These are phyloP conservation scores for Russula vinacea DNA, from an alignment of 768 basidiomycete genomes.

Conservation along the genomic window DNA sequence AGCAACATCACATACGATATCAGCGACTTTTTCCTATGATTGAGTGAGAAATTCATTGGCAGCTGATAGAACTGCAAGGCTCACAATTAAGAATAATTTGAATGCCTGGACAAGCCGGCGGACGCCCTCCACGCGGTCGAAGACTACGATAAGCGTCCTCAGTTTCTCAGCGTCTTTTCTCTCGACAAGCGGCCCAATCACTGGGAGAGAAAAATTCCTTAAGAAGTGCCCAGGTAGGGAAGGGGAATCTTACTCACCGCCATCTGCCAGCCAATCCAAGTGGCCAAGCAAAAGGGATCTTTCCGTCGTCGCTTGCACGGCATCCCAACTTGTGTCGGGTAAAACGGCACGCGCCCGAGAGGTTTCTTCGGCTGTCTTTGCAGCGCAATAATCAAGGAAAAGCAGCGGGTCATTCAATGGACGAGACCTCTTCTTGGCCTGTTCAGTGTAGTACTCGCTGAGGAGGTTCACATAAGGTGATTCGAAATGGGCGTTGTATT, in stretches of 20 bases:
- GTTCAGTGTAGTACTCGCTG: conserved; percentile 49
- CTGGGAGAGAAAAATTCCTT: conserved; percentile 36
- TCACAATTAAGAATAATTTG: conserved; percentile 57
- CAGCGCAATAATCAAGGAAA: conserved; percentile 52
- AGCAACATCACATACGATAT: conserved; percentile 60
- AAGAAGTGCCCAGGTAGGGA: not conserved
- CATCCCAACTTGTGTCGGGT: conserved; percentile 47
- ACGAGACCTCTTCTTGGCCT: conserved; percentile 45
- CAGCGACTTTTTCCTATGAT: conserved; percentile 51
- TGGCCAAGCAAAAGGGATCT: conserved; percentile 46
- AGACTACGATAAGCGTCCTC: conserved; percentile 55
- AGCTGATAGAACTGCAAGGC: not conserved
- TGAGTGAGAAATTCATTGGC: not conserved
- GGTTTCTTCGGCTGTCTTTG: conserved; percentile 54
- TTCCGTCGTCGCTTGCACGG: conserved; percentile 55
- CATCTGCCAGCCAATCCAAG: conserved; percentile 45
- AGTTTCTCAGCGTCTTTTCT: conserved; percentile 46
- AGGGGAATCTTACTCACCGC: conserved; percentile 34
- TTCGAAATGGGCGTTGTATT: conserved; percentile 58
- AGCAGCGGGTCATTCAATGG: conserved; percentile 44
- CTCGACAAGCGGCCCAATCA: conserved; percentile 52
- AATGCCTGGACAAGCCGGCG: conserved; percentile 59
- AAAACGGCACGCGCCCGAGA: conserved; percentile 52
- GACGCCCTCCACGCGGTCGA: conserved; percentile 54
- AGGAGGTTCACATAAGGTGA: conserved; percentile 52